Percentiles rank a stretch among this genome's conserved stretches.
Evolutionary conservation across 2,329 filamentous ascomycete species (phyloP).

Genomic region (Nigrospora oryzae): DNA sequence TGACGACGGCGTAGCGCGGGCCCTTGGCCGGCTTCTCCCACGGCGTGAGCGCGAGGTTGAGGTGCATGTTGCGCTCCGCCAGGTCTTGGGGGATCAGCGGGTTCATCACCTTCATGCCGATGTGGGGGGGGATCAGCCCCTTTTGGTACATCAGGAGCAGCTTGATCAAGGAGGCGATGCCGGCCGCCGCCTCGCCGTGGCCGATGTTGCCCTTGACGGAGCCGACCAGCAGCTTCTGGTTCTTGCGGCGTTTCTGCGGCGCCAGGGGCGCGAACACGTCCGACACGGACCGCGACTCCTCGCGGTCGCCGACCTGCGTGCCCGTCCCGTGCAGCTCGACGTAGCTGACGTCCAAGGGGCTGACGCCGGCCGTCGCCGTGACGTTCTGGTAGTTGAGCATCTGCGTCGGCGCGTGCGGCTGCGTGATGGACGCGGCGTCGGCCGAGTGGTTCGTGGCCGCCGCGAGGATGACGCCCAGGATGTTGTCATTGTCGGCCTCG

Average conservation of each 20-base stretch:
- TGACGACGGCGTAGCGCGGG: conserved; percentile 26
- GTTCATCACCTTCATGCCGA: not conserved
- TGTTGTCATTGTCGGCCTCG: not conserved
- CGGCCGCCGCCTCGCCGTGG: not conserved
- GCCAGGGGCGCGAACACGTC: conserved; percentile 46
- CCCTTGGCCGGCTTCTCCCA: not conserved
- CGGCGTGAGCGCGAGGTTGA: not conserved
- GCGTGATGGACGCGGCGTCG: not conserved
- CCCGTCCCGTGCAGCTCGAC: conserved; percentile 65
- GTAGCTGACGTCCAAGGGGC: conserved; percentile 45
- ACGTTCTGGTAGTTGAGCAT: conserved; percentile 48
- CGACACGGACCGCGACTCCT: conserved; percentile 55
- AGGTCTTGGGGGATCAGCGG: not conserved
- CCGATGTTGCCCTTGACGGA: not conserved
- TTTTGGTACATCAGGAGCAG: not conserved
- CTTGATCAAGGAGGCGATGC: not conserved
- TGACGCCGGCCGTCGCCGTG: conserved; percentile 47
- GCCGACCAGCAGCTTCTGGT: conserved; percentile 34
- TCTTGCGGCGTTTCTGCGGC: conserved; percentile 25
- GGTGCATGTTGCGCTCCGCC: not conserved
- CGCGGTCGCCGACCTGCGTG: conserved; percentile 59
- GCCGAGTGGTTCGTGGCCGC: not conserved
- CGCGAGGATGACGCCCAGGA: not conserved
- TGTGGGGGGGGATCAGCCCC: not conserved
- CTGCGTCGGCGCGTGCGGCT: not conserved